These are phyloP conservation scores for Alopecurus myosuroides DNA, from an alignment of 176 grass and related monocot species.

Conservation along the genomic window DNA sequence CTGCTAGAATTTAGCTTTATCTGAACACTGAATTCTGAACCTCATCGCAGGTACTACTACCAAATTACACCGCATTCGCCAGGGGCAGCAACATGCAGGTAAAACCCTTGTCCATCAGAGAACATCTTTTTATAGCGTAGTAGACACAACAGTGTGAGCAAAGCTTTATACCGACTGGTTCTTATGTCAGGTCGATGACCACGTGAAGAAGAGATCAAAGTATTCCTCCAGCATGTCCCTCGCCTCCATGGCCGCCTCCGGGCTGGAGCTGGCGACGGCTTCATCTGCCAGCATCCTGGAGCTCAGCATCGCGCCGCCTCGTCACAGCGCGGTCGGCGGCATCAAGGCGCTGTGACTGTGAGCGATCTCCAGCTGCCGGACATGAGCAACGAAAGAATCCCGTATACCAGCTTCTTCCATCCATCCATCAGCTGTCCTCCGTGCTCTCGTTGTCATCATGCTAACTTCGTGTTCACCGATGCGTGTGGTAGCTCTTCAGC, in stretches of 20 bases:
- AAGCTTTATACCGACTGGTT: neutral
- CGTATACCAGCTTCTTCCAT: neutral
- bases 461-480: slow-evolving; percentile 18
- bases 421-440: neutral
- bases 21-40: neutral
- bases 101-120: neutral
- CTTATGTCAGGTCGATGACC: slow-evolving; percentile 14
- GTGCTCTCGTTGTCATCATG: neutral
- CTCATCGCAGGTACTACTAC: slow-evolving; percentile 20
- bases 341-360: slow-evolving; percentile 62
- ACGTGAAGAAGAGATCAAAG: neutral
- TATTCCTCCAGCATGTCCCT: neutral
- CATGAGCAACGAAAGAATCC: neutral
- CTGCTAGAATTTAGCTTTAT: neutral
- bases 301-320: slow-evolving; percentile 70
- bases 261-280: slow-evolving; percentile 23
- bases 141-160: neutral
- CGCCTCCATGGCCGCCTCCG: slow-evolving; percentile 30
- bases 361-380: neutral
- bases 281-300: slow-evolving; percentile 42
- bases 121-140: neutral
- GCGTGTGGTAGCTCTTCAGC: neutral
- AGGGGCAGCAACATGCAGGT: slow-evolving; percentile 39
- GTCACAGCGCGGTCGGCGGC: slow-evolving; percentile 18
- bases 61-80: neutral